These are phyloP conservation scores for Kwoniella bestiolae DNA, from an alignment of 768 basidiomycete species.

Conservation along the genomic window DNA sequence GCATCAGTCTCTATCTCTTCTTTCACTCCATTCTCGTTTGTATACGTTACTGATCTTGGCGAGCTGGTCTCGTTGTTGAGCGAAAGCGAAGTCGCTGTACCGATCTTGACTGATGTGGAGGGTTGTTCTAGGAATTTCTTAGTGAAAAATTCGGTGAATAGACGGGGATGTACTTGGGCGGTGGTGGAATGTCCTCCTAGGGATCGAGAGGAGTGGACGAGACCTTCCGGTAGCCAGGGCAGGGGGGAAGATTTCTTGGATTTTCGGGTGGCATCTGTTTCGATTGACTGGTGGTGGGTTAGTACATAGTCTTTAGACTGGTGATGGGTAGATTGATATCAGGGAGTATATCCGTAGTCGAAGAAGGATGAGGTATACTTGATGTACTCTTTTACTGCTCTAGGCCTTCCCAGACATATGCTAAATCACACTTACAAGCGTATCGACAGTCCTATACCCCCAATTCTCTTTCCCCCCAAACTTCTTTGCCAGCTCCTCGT, in stretches of 20 bases:
- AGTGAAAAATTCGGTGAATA: constrained; percentile 51
- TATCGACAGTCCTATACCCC: constrained; percentile 76
- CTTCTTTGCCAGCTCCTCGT: constrained; percentile 71
- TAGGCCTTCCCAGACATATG: too few relatives aligned
- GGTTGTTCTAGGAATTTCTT: constrained; percentile 40
- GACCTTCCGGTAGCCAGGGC: constrained; percentile 45
- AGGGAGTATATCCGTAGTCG: not conserved
- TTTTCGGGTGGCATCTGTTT: constrained; percentile 44
- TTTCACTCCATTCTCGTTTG: not conserved
- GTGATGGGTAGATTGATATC: too few relatives aligned
- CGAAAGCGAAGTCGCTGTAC: constrained; percentile 34
- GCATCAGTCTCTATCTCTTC: constrained; percentile 62
- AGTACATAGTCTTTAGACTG: not conserved
- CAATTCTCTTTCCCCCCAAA: constrained; percentile 73
- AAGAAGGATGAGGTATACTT: not conserved
- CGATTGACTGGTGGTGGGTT: constrained; percentile 34
- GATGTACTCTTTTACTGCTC: not conserved
- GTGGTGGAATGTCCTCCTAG: constrained; percentile 50
- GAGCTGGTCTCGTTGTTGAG: not conserved
- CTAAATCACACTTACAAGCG: constrained; percentile 35
- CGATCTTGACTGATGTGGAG: constrained; percentile 44
- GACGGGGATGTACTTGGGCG: constrained; percentile 56
- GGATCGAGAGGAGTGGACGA: constrained; percentile 41
- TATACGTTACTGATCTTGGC: constrained; percentile 9
- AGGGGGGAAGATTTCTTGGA: constrained; percentile 36